These are phyloP conservation scores for Podosphaera xanthii DNA, from an alignment of 2,329 filamentous ascomycete genomes.

Conservation along the genomic window DNA sequence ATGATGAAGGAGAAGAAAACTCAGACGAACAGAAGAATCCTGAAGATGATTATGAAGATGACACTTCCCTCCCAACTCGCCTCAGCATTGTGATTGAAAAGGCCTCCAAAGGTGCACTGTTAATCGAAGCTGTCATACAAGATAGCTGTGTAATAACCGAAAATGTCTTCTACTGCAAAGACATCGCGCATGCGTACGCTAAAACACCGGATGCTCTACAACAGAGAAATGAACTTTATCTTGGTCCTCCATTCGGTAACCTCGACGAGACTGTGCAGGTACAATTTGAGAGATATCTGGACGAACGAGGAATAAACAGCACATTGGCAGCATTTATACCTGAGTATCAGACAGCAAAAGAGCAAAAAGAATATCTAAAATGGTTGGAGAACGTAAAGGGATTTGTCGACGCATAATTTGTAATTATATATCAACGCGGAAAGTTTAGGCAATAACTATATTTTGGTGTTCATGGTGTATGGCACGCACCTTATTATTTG, in stretches of 20 bases:
- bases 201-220: slow-evolving; percentile 56
- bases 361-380: slow-evolving; percentile 85
- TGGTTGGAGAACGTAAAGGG: slow-evolving; percentile 78
- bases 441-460: no score
- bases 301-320: slow-evolving; percentile 79
- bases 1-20: slow-evolving; percentile 27
- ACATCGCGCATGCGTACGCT: slow-evolving; percentile 54
- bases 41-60: slow-evolving; percentile 31
- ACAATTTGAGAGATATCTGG: slow-evolving; percentile 77
- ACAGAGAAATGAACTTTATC: slow-evolving; percentile 56
- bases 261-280: slow-evolving; percentile 91
- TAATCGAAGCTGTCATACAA: slow-evolving; percentile 68
- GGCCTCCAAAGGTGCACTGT: slow-evolving; percentile 59
- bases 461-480: no score
- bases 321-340: slow-evolving; percentile 75
- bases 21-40: slow-evolving; percentile 31
- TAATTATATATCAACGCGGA: no score
- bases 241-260: slow-evolving; percentile 78
- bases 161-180: slow-evolving; percentile 71
- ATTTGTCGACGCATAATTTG: slow-evolving; percentile 48
- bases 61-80: slow-evolving; percentile 50
- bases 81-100: slow-evolving; percentile 80
- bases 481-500: no score
- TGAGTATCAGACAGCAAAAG: slow-evolving; percentile 94
- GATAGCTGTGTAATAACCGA: slow-evolving; percentile 74